A percentile compares a stretch with the other conserved stretches of the same genome.
phyloP scores from a whole-genome alignment of 2,329 filamentous ascomycete species.

The Aspergillus ochraceus region DNA sequence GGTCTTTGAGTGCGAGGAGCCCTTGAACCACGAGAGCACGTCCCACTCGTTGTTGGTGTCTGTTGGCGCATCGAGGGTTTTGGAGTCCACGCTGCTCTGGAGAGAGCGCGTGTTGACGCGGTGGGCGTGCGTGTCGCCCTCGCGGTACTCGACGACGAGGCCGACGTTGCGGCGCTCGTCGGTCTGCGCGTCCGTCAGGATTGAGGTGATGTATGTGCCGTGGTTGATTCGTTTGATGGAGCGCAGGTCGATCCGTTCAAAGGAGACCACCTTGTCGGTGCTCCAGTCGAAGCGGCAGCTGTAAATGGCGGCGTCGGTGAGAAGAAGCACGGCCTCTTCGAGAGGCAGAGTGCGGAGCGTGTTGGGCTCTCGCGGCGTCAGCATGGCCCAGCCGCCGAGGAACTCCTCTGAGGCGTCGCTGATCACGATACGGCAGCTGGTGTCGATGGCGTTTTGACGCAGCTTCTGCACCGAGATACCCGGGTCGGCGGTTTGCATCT shows the following conservation, averaged over 20 bases:
- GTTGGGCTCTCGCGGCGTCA: slow-evolving; percentile 72
- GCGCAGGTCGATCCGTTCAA: slow-evolving; percentile 78
- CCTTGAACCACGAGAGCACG: slow-evolving; percentile 43
- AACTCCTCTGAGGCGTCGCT: slow-evolving; percentile 81
- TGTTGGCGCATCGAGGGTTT: slow-evolving; percentile 27
- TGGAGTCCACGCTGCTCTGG: slow-evolving; percentile 54
- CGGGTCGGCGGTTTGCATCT: slow-evolving; percentile 91
- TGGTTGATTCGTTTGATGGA: slow-evolving; percentile 72
- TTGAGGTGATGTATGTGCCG: slow-evolving; percentile 89
- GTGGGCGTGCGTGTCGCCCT: slow-evolving; percentile 68
- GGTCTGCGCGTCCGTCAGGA: slow-evolving; percentile 72
- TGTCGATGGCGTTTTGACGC: slow-evolving; percentile 85
- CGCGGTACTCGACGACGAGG: slow-evolving; percentile 74
- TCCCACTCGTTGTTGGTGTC: slow-evolving; percentile 39
- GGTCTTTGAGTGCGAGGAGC: slow-evolving; percentile 28
- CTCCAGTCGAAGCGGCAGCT: slow-evolving; percentile 93
- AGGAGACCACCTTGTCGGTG: slow-evolving; percentile 88
- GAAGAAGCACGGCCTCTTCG: slow-evolving; percentile 81
- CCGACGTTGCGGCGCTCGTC: slow-evolving; percentile 82
- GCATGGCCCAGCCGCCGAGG: slow-evolving; percentile 83
- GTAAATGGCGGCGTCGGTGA: slow-evolving; percentile 84
- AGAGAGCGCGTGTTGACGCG: slow-evolving; percentile 85
- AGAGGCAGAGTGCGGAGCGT: slow-evolving; percentile 71
- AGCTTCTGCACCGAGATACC: slow-evolving; percentile 83
- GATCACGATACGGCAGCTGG: slow-evolving; percentile 81